Percentiles rank a stretch among this genome's conserved stretches.
phyloP scores from a whole-genome alignment of 177 flowering plant genomes.

The Telopea speciosissima region DNA sequence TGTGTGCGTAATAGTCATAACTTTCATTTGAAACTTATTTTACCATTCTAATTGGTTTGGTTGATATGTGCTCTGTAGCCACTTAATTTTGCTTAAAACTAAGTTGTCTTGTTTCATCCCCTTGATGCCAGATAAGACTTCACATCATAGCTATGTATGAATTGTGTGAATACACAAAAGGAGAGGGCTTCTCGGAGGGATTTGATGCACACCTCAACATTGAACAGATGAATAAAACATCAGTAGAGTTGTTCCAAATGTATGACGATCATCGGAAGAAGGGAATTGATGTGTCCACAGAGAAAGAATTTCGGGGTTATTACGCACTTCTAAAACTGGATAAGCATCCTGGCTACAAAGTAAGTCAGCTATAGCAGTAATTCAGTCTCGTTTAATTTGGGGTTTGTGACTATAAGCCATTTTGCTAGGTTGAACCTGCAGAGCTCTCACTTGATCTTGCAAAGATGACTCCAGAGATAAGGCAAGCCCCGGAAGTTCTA shows the following conservation, averaged over 20 bases:
- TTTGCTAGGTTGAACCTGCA: conserved; percentile 92
- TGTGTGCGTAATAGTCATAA: not conserved
- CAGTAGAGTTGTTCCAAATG: conserved; percentile 92
- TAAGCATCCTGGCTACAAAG: conserved; percentile 97
- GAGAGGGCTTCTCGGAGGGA: conserved; percentile 97
- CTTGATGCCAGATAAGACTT: conserved; percentile 69
- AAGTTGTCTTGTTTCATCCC: not conserved
- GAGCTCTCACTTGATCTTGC: conserved; percentile 99
- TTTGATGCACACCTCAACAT: conserved; percentile 99
- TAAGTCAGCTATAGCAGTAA: conserved; percentile 30
- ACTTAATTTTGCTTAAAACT: not conserved
- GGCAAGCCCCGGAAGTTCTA: conserved; percentile 74
- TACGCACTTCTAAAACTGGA: conserved; percentile 98
- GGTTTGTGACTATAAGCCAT: conserved; percentile 20
- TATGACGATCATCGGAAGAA: conserved; percentile 96
- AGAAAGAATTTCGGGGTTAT: conserved; percentile 94
- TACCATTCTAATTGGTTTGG: not conserved
- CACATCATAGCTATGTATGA: conserved; percentile 98
- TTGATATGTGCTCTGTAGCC: not conserved
- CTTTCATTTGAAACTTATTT: not conserved
- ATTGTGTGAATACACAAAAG: conserved; percentile 82
- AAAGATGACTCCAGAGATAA: conserved; percentile 83
- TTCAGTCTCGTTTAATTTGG: conserved; percentile 4
- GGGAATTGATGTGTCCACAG: conserved; percentile 63
- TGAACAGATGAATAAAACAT: conserved; percentile 98